Evolutionary conservation across 2,329 filamentous ascomycete species (phyloP).

Genomic region (Paracorniculantispora psalliotae): DNA sequence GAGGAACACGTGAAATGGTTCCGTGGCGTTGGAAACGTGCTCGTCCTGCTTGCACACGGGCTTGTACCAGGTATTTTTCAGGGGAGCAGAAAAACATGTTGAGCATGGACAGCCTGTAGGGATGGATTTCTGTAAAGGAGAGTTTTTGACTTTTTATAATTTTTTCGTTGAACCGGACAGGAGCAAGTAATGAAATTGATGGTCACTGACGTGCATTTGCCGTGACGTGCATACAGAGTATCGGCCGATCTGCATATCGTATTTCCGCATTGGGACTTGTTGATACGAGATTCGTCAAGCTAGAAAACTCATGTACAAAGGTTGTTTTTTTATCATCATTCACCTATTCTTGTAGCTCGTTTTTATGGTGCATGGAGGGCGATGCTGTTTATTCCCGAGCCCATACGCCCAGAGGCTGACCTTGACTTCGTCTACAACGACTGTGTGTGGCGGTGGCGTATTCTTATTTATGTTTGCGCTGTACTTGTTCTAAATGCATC

Average conservation of each 20-base stretch:
- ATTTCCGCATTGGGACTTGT: neutral
- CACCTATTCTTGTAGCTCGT: too few relatives aligned
- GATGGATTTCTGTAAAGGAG: neutral
- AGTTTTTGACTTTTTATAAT: slow-evolving; percentile 1
- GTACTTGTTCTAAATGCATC: too few relatives aligned
- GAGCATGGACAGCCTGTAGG: slow-evolving; percentile 1
- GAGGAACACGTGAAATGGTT: neutral
- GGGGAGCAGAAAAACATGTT: neutral
- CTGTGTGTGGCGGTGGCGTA: too few relatives aligned
- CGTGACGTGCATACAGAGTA: neutral
- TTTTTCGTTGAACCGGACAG: neutral
- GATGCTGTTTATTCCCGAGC: too few relatives aligned
- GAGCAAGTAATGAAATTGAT: slow-evolving; percentile 8
- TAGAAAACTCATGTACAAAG: neutral
- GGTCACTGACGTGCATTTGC: neutral
- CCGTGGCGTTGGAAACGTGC: neutral
- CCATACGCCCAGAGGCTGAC: too few relatives aligned
- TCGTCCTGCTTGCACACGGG: neutral
- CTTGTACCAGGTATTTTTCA: neutral
- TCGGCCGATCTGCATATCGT: neutral
- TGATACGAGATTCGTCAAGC: neutral
- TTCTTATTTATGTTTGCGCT: too few relatives aligned
- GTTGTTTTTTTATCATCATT: too few relatives aligned
- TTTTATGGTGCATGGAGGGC: too few relatives aligned
- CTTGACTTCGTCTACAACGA: too few relatives aligned